Conservation (phyloP, 305 asterid genomes). For the Fraxinus angustifolia region DNA sequence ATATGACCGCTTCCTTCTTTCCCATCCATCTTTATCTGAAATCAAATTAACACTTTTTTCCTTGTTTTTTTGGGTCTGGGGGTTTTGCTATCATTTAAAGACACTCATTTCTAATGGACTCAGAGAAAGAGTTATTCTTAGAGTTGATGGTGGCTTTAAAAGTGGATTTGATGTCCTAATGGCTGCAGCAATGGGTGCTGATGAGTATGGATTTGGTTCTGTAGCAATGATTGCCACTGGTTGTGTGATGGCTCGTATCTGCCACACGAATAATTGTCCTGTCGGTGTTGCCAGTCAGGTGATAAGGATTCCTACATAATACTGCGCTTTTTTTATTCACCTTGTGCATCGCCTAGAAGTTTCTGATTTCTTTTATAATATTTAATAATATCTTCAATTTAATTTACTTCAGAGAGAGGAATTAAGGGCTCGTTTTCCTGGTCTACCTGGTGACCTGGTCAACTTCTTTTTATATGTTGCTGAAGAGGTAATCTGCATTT, state of each 20-base stretch:
- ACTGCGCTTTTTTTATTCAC: neutral
- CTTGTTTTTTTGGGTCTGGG: constrained; percentile 7
- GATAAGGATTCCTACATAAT: constrained; percentile 1
- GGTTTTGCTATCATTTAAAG: constrained; percentile 32
- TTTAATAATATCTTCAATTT: constrained; percentile 15
- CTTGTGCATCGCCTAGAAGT: neutral
- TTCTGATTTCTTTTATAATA: neutral
- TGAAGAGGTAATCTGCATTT: constrained; percentile 64
- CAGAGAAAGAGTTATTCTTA: constrained; percentile 93
- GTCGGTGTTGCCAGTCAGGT: constrained; percentile 99
- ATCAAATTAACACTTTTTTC: neutral
- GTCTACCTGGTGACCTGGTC: constrained; percentile 97
- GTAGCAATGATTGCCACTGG: constrained; percentile 99
- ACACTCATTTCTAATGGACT: constrained; percentile 88
- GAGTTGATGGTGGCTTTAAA: constrained; percentile 99
- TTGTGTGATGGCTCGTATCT: constrained; percentile 98
- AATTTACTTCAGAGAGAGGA: constrained; percentile 79
- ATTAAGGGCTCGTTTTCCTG: constrained; percentile 98
- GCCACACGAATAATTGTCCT: constrained; percentile 98
- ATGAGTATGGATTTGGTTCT: constrained; percentile 96
- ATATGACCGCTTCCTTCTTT: neutral
- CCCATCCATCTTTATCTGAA: neutral
- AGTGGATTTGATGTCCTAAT: constrained; percentile 93
- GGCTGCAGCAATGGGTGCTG: constrained; percentile 99
- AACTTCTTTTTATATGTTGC: constrained; percentile 88